Conservation (phyloP, 164 flowering plant genomes). For the Vitis amurensis region DNA sequence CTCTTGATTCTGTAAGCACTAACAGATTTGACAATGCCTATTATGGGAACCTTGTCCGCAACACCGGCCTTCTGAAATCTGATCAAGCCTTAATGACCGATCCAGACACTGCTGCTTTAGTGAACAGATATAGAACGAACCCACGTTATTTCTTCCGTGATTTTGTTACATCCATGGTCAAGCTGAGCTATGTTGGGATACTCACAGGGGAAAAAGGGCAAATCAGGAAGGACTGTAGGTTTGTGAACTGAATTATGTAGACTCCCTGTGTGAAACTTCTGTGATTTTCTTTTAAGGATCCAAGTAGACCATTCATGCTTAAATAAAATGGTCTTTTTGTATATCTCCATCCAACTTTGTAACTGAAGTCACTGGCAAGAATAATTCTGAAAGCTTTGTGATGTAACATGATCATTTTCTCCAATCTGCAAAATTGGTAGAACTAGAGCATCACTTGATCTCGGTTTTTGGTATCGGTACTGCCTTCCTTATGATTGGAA, state of each 20-base stretch:
- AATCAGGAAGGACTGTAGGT: slow-evolving; percentile 63
- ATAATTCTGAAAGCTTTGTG: too few relatives aligned
- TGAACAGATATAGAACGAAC: slow-evolving; percentile 38
- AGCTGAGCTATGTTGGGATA: slow-evolving; percentile 54
- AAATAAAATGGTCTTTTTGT: too few relatives aligned
- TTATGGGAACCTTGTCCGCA: slow-evolving; percentile 49
- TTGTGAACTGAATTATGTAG: slow-evolving; percentile 33
- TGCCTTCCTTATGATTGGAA: too few relatives aligned
- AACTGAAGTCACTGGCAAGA: too few relatives aligned
- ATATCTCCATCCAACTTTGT: too few relatives aligned
- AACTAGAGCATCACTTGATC: too few relatives aligned
- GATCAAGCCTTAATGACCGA: slow-evolving; percentile 66
- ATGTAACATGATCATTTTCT: too few relatives aligned
- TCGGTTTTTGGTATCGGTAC: too few relatives aligned
- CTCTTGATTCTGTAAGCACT: slow-evolving; percentile 48
- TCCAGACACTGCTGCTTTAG: slow-evolving; percentile 46
- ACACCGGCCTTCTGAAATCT: slow-evolving; percentile 60
- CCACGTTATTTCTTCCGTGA: slow-evolving; percentile 49
- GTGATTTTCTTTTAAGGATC: too few relatives aligned
- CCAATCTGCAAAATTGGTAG: too few relatives aligned
- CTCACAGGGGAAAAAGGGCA: slow-evolving; percentile 61
- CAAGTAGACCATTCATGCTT: too few relatives aligned
- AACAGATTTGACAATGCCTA: slow-evolving; percentile 59
- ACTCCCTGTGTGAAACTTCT: not conserved
- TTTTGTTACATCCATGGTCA: slow-evolving; percentile 67